phyloP scores from a whole-genome alignment of 352 stramenopile genomes.

The Blastocystis sp. region DNA sequence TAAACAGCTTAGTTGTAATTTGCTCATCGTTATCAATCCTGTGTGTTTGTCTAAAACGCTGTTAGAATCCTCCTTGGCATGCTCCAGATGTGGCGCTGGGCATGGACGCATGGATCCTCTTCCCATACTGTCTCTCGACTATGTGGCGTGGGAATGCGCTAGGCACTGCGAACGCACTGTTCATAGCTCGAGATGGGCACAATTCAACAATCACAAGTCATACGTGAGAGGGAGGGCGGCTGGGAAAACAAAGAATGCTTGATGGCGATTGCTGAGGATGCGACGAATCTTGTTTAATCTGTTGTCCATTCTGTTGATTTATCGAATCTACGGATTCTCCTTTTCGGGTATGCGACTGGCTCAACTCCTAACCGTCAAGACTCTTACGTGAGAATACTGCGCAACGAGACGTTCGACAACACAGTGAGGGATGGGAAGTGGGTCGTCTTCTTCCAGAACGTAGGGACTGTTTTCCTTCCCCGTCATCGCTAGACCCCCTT shows the following conservation, averaged over 20 bases:
- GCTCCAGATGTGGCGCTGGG: neutral
- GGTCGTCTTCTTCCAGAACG: constrained; percentile 37
- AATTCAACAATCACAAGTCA: neutral
- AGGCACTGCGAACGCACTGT: no score
- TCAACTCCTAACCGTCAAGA: neutral
- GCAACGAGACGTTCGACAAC: constrained; percentile 12
- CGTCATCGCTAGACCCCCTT: constrained; percentile 7
- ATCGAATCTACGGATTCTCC: neutral
- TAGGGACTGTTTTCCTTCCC: neutral
- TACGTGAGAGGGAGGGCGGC: neutral
- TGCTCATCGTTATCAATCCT: constrained; percentile 54
- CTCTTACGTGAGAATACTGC: neutral
- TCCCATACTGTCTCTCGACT: neutral
- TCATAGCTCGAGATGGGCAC: no score
- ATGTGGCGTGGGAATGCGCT: neutral
- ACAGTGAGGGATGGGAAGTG: constrained; percentile 28
- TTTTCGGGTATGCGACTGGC: neutral
- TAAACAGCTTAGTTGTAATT: constrained; percentile 60
- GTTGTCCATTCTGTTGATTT: neutral
- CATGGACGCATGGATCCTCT: neutral
- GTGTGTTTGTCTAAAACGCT: constrained; percentile 33
- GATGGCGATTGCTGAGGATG: neutral
- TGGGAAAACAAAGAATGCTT: neutral
- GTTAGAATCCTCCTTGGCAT: constrained; percentile 3
- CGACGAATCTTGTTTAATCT: neutral